Percentiles rank a stretch among this genome's conserved stretches.
Evolutionary conservation across 352 stramenopile species (phyloP).

Genomic region (Vaucheria bursata): DNA sequence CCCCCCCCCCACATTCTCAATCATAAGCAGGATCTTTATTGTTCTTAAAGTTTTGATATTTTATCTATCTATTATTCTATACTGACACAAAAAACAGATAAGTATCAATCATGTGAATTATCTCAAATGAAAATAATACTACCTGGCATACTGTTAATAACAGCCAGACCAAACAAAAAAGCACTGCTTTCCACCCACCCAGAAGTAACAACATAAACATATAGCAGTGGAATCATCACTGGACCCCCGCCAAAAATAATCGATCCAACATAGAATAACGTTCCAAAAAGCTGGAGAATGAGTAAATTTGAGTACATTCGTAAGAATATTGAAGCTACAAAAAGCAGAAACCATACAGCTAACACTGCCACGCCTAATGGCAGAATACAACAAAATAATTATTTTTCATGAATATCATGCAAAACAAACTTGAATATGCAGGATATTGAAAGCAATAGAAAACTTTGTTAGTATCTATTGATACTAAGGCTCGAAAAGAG

Average conservation of each 20-base stretch:
- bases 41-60: background rate
- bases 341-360: background rate
- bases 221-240: slow-evolving; percentile 6
- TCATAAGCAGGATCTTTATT: no score
- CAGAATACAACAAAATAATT: no score
- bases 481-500: no score
- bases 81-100: background rate
- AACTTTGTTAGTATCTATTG: no score
- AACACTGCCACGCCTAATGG: no score
- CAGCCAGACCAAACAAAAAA: slow-evolving; percentile 2
- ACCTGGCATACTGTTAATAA: slow-evolving; percentile 7
- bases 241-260: slow-evolving; percentile 4
- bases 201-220: background rate
- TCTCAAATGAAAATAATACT: background rate
- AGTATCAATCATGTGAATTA: background rate
- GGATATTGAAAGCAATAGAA: no score
- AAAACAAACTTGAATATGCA: no score
- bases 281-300: background rate
- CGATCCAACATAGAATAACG: slow-evolving; percentile 1
- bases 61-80: background rate
- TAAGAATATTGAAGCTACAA: background rate
- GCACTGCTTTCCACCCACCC: background rate
- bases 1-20: no score
- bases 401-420: no score
- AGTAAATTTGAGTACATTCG: background rate